These are phyloP conservation scores for Dioscorea dumetorum DNA, from an alignment of 106 monocot species.

Conservation along the genomic window DNA sequence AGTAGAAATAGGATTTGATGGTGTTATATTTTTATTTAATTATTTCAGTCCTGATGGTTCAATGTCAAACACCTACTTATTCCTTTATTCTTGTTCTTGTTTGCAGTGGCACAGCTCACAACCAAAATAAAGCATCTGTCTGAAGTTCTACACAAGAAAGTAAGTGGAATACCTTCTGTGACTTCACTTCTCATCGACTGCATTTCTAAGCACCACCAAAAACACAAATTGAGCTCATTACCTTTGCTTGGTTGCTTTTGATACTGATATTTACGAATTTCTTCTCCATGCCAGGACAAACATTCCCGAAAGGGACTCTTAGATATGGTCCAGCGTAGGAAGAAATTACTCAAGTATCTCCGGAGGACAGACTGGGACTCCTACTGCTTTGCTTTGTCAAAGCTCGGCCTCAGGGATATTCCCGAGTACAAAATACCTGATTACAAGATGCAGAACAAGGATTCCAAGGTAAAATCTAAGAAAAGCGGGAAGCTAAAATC, in stretches of 20 bases:
- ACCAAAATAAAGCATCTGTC: slow-evolving; percentile 94
- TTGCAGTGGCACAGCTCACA: slow-evolving; percentile 89
- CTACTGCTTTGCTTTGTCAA: slow-evolving; percentile 77
- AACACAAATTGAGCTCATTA: no score
- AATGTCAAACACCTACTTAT: no score
- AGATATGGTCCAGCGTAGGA: slow-evolving; percentile 90
- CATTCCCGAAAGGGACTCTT: slow-evolving; percentile 85
- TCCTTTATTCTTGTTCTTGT: background rate
- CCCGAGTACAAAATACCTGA: slow-evolving; percentile 45
- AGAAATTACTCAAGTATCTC: slow-evolving; percentile 88
- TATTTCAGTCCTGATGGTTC: background rate
- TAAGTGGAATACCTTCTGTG: slow-evolving; percentile 3
- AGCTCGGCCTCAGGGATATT: slow-evolving; percentile 67
- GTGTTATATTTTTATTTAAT: no score
- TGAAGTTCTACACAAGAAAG: slow-evolving; percentile 76
- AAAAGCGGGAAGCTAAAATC: no score
- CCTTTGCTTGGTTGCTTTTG: no score
- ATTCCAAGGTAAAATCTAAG: no score
- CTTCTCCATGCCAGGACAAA: slow-evolving; percentile 50
- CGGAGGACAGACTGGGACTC: slow-evolving; percentile 98
- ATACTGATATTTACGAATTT: no score
- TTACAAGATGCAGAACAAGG: slow-evolving; percentile 21
- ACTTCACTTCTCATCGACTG: background rate
- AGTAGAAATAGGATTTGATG: no score
- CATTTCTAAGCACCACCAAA: background rate